A percentile compares a stretch with the other conserved stretches of the same genome.
These are phyloP conservation scores for Falciphora oryzae DNA, from an alignment of 2,329 filamentous ascomycete genomes.

Conservation along the genomic window DNA sequence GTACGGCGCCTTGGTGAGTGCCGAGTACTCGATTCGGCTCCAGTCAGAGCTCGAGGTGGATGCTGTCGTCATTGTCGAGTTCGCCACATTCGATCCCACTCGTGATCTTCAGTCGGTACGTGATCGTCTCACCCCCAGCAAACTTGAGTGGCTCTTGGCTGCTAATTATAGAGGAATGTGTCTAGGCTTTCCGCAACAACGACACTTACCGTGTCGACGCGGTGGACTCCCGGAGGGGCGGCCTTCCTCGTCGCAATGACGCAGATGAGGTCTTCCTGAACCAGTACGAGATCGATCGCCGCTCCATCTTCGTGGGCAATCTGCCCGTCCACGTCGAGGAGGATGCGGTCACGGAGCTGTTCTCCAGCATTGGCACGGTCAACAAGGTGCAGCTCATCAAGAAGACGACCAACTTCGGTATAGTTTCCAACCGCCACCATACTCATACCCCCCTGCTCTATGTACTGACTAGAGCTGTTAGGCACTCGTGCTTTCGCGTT, in stretches of 20 bases:
- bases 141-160: not conserved
- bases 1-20: conserved; percentile 38
- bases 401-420: conserved; percentile 19
- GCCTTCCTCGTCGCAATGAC: conserved; percentile 18
- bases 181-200: conserved; percentile 29
- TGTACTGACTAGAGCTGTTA: not conserved
- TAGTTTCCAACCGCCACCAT: conserved; percentile 9
- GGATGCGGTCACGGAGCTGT: conserved; percentile 19
- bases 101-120: conserved; percentile 45
- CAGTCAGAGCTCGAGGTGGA: conserved; percentile 29
- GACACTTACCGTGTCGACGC: conserved; percentile 24
- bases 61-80: conserved; percentile 41
- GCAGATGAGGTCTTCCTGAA: conserved; percentile 25
- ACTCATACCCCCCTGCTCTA: not conserved
- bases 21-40: conserved; percentile 29
- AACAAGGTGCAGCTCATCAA: conserved; percentile 23
- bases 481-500: conserved; percentile 25
- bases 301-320: conserved; percentile 29
- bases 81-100: conserved; percentile 42
- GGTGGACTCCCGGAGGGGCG: conserved; percentile 27
- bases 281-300: conserved; percentile 27
- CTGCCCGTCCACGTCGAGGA: conserved; percentile 22
- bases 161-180: conserved; percentile 10
- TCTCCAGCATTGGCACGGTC: conserved; percentile 22
- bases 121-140: conserved; percentile 10